Evolutionary conservation across 179 eudicot genomes (phyloP).

Genomic region (Silene vulgaris): DNA sequence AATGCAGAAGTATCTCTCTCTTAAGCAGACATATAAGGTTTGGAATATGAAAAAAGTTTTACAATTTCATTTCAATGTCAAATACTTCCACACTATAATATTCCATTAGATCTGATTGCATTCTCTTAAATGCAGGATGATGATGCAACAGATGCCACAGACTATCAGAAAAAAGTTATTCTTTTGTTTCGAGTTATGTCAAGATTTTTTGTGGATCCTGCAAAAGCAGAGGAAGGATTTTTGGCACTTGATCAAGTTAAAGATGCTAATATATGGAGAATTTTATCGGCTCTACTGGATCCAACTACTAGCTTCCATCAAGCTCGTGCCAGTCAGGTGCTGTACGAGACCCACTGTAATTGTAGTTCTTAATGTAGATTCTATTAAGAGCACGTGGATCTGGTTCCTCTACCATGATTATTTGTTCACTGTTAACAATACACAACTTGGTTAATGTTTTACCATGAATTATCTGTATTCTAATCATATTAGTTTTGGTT

Average conservation of each 20-base stretch:
- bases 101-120: conserved; percentile 15
- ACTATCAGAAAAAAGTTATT: conserved; percentile 58
- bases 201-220: conserved; percentile 74
- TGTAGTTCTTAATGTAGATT: conserved; percentile 2
- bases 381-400: conserved; percentile 1
- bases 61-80: not conserved
- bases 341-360: conserved; percentile 1
- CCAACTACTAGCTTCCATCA: conserved; percentile 57
- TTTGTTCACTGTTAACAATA: not conserved
- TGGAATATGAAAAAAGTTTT: not conserved
- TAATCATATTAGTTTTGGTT: conserved; percentile 11
- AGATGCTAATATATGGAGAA: conserved; percentile 85
- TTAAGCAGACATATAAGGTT: conserved; percentile 80
- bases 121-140: conserved; percentile 54
- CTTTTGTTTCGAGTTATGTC: conserved; percentile 81
- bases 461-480: conserved; percentile 1
- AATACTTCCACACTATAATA: not conserved
- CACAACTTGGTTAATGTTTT: not conserved
- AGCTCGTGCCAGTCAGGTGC: conserved; percentile 58
- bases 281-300: conserved; percentile 54
- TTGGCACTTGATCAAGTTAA: conserved; percentile 79
- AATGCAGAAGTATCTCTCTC: conserved; percentile 85
- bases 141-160: conserved; percentile 54
- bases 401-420: not conserved
- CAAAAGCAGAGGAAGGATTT: conserved; percentile 76